Evolutionary conservation across 2,329 filamentous ascomycete species (phyloP).

Genomic region (Diaporthe aspalathi): DNA sequence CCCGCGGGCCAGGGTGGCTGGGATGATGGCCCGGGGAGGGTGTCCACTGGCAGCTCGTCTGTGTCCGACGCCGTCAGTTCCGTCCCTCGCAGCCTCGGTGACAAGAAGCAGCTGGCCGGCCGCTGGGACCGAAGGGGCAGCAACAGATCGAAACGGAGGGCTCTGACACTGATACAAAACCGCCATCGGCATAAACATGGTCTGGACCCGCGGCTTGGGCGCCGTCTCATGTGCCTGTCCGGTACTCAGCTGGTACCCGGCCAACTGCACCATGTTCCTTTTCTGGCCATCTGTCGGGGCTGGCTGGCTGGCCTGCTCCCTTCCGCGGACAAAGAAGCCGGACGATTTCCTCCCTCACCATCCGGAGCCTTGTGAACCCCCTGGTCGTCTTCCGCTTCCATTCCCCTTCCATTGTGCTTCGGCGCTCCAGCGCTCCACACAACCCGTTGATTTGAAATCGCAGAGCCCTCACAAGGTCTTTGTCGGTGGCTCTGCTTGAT

Average conservation of each 20-base stretch:
- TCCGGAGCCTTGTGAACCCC: background rate
- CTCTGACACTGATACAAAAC: conserved; percentile 25
- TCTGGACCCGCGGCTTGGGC: conserved; percentile 26
- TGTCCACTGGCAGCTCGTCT: conserved; percentile 2
- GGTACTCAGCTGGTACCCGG: conserved; percentile 21
- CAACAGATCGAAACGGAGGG: conserved; percentile 3
- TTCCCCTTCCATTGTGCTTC: conserved; percentile 29
- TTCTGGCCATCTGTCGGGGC: background rate
- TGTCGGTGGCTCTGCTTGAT: background rate
- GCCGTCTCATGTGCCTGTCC: conserved; percentile 24
- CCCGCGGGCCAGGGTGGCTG: conserved; percentile 5
- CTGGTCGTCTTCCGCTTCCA: conserved; percentile 15
- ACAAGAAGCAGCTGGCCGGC: conserved; percentile 2
- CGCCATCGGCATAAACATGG: conserved; percentile 26
- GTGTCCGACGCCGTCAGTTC: background rate
- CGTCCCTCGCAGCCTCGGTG: no score
- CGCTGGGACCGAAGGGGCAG: background rate
- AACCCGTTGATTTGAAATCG: conserved; percentile 29
- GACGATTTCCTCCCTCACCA: conserved; percentile 27
- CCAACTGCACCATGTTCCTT: conserved; percentile 24
- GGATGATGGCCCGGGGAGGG: conserved; percentile 2
- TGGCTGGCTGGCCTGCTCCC: background rate
- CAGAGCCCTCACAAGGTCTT: background rate
- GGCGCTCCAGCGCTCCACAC: conserved; percentile 28
- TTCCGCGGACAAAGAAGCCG: conserved; percentile 1